These are phyloP conservation scores for Neocatenulostroma microsporum DNA, from an alignment of 2,329 filamentous ascomycete species.

Conservation along the genomic window DNA sequence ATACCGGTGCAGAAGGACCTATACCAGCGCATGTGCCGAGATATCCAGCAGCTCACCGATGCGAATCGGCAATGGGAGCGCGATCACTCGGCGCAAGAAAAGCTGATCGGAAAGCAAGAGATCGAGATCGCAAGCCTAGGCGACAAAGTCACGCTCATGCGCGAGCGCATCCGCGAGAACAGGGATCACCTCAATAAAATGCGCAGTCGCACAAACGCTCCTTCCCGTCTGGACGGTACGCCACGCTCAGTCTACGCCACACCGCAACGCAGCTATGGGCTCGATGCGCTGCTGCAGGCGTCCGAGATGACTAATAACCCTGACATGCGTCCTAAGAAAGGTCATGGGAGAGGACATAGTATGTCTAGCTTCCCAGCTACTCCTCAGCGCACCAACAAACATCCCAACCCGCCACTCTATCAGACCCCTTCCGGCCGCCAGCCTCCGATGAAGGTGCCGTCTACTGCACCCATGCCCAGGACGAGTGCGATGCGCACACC, in stretches of 20 bases:
- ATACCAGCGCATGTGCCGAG: constrained; percentile 50
- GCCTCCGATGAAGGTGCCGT: constrained; percentile 28
- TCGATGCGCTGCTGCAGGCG: constrained; percentile 67
- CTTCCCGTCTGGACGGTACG: constrained; percentile 50
- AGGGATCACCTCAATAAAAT: constrained; percentile 78
- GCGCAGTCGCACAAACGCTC: constrained; percentile 43
- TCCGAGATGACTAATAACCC: constrained; percentile 72
- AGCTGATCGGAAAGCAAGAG: constrained; percentile 68
- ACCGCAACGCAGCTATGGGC: constrained; percentile 41
- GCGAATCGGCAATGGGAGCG: constrained; percentile 58
- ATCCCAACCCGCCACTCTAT: constrained; percentile 45
- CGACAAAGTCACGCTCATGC: constrained; percentile 69
- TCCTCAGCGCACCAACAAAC: constrained; percentile 49
- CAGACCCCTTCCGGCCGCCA: constrained; percentile 21
- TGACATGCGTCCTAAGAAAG: constrained; percentile 57
- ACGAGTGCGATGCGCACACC: constrained; percentile 35
- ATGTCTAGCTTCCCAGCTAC: constrained; percentile 78
- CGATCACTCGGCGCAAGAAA: constrained; percentile 65
- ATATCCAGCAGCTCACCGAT: constrained; percentile 55
- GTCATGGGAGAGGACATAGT: constrained; percentile 75
- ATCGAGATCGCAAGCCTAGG: constrained; percentile 61
- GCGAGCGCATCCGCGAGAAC: constrained; percentile 81
- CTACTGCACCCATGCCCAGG: constrained; percentile 46
- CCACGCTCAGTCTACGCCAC: constrained; percentile 38
- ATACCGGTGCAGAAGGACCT: constrained; percentile 37